A percentile compares a stretch with the other conserved stretches of the same genome.
Conservation (phyloP, 345 rosid species). For the Lepidium aucheri region DNA sequence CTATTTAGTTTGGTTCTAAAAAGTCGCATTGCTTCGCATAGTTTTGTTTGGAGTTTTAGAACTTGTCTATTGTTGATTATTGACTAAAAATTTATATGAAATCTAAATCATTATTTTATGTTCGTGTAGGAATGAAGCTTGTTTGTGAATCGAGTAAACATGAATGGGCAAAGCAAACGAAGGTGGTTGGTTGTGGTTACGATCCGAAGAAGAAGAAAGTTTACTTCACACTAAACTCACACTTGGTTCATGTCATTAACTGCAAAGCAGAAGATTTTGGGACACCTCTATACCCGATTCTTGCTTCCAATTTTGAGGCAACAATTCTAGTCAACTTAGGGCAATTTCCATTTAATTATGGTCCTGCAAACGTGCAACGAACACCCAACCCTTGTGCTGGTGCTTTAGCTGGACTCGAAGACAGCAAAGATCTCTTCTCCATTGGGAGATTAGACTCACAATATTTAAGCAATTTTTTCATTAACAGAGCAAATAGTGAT, state of each 20-base stretch:
- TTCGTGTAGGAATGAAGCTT: conserved; percentile 51
- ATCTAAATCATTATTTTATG: not conserved
- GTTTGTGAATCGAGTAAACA: conserved; percentile 30
- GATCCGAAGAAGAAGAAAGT: conserved; percentile 31
- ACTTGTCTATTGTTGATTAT: too few species aligned
- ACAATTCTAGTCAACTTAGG: conserved; percentile 26
- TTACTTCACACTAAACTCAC: conserved; percentile 30
- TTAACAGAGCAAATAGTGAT: conserved; percentile 35
- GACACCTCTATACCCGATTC: conserved; percentile 30
- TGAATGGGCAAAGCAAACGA: conserved; percentile 23
- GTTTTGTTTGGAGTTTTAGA: too few species aligned
- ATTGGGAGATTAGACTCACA: conserved; percentile 88
- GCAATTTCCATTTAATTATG: conserved; percentile 26
- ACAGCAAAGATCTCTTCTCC: conserved; percentile 80
- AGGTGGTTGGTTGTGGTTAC: conserved; percentile 34
- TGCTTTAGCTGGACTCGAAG: conserved; percentile 57
- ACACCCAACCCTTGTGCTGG: conserved; percentile 28
- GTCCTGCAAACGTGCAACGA: conserved; percentile 25
- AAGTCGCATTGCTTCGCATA: too few species aligned
- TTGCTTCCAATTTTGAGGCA: conserved; percentile 23
- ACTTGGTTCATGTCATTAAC: conserved; percentile 27
- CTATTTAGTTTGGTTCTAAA: too few species aligned
- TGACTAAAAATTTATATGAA: not conserved
- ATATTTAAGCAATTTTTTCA: conserved; percentile 46
- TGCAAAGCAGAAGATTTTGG: conserved; percentile 32